Base-by-base conservation (phyloP, 2,329 filamentous ascomycete genomes). In the Cladophialophora bantiana region DNA sequence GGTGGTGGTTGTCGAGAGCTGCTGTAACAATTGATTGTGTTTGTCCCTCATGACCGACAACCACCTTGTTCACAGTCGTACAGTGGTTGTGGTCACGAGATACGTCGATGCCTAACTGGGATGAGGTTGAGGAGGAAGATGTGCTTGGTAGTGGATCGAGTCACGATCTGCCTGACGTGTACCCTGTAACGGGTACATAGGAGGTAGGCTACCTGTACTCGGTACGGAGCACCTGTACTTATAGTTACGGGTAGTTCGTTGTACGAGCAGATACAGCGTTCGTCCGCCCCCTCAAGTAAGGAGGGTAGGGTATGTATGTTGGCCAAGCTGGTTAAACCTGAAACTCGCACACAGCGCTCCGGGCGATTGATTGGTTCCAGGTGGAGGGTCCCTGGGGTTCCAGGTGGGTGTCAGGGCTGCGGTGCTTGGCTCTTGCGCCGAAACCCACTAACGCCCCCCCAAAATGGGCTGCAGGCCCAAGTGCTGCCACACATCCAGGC, bases 401-500 rank as follows among this genome's bases (percentile, higher is more conserved):
- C 55, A 42, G 55, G 20, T 42, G 55, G 40, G n/a, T 26, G 32
- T 12, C 7, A 50, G 34, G 40, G 55, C 38, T 42, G 36, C 40
- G 2, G 55, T 58, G 55, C 26, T 40, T 58, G 34, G 36, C 31
- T 42, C 35, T 42, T 42, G 26, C 55, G 55, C 55, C 13, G 18
- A 50, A 50, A 50, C 45, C 45, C 45, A 50, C 45, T 50, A 50
- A 50, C 45, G 45, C 13, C 36, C 36, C 36, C 36, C 36, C 36
- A 38, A 38, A 38, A 26, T 26, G 26, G 26, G 26, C 26, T 3
- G 26, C 26, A 26, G 26, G 26, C 45, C 40, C 18, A 50, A 26
- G 6, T 9, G 45, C 45, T 50, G 45, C 45, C 45, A n/a, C 45
- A 50, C 20, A 50, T 50, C 45, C 45, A 26, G 45, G 45, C 3